Evolutionary conservation across 1,284 basidiomycete genomes (phyloP).

Genomic region (Moesziomyces antarcticus): DNA sequence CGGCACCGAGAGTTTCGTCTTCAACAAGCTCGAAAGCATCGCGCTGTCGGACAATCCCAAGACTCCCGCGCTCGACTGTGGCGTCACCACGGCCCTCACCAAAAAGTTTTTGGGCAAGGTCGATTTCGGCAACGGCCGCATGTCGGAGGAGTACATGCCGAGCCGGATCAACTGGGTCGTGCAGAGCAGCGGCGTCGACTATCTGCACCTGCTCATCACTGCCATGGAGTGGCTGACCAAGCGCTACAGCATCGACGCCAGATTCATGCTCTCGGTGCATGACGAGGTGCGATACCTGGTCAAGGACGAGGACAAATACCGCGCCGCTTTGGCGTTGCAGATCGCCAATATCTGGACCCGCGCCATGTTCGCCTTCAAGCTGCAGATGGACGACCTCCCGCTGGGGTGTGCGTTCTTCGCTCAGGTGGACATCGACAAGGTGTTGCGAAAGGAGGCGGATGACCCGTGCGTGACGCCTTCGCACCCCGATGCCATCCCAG

Average conservation of each 20-base stretch:
- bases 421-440: constrained; percentile 90
- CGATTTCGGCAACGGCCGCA: constrained; percentile 69
- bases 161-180: constrained; percentile 99
- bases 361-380: constrained; percentile 86
- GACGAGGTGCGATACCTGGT: constrained; percentile 96
- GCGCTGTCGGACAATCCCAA: constrained; percentile 85
- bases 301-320: constrained; percentile 85
- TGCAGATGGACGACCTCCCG: constrained; percentile 95
- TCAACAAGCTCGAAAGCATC: constrained; percentile 98
- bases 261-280: constrained; percentile 96
- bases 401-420: constrained; percentile 92
- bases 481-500: constrained; percentile 81
- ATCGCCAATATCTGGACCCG: constrained; percentile 97
- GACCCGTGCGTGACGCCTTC: constrained; percentile 95
- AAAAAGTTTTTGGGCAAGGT: constrained; percentile 81
- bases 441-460: constrained; percentile 94
- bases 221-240: constrained; percentile 89
- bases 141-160: constrained; percentile 89
- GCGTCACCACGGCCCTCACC: constrained; percentile 89
- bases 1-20: constrained; percentile 95
- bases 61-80: constrained; percentile 93
- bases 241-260: constrained; percentile 85
- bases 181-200: constrained; percentile 97
- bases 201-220: constrained; percentile 94
- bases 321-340: constrained; percentile 91